Evolutionary conservation across 768 basidiomycete species (phyloP).

Genomic region (Lyophyllum shimeji): DNA sequence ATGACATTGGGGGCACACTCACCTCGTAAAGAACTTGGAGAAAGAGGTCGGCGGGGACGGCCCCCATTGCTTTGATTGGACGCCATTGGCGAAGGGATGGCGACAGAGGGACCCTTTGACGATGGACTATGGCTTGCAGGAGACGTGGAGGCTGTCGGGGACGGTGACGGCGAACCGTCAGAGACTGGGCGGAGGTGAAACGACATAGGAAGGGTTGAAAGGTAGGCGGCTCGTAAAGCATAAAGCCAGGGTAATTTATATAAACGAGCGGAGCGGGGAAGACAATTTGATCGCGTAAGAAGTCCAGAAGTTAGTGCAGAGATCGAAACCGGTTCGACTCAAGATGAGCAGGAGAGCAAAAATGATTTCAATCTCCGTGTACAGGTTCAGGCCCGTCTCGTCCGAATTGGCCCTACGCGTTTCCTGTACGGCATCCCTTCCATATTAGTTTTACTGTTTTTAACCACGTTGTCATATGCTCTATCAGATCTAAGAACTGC

Average conservation of each 20-base stretch:
- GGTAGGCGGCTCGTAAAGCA: slow-evolving; percentile 12
- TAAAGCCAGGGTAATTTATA: slow-evolving; percentile 24
- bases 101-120: slow-evolving; percentile 23
- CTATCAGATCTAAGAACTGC: slow-evolving; percentile 20
- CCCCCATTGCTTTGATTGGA: slow-evolving; percentile 24
- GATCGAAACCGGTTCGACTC: slow-evolving; percentile 35
- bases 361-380: slow-evolving; percentile 17
- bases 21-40: slow-evolving; percentile 67
- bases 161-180: slow-evolving; percentile 47
- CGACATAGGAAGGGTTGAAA: slow-evolving; percentile 21
- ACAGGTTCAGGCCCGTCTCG: slow-evolving; percentile 8
- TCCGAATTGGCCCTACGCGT: slow-evolving; percentile 19
- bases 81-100: slow-evolving; percentile 31
- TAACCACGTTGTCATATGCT: slow-evolving; percentile 18
- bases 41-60: slow-evolving; percentile 54
- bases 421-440: slow-evolving; percentile 23
- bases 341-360: slow-evolving; percentile 14
- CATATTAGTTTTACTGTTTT: slow-evolving; percentile 25
- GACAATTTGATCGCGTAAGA: slow-evolving; percentile 27
- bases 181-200: slow-evolving; percentile 62
- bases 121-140: slow-evolving; percentile 43
- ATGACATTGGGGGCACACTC: slow-evolving; percentile 1
- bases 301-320: slow-evolving; percentile 19
- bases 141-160: slow-evolving; percentile 49
- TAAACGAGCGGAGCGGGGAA: slow-evolving; percentile 24